phyloP scores from a whole-genome alignment of 2,329 filamentous ascomycete genomes.

The Penicillium sp. region DNA sequence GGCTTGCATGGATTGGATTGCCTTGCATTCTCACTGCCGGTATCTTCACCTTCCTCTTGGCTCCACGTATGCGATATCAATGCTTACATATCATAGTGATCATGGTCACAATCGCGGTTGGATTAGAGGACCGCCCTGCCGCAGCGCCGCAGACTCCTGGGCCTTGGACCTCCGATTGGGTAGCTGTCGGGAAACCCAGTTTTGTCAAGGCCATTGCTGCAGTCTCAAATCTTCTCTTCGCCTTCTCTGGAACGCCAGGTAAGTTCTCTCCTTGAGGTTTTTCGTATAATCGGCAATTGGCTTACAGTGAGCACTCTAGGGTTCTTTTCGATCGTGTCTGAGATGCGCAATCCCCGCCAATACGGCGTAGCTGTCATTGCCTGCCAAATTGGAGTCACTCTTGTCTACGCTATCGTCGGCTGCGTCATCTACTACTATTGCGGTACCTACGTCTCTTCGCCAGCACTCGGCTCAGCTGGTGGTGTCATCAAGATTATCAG shows the following conservation, averaged over 20 bases:
- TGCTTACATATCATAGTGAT: no score
- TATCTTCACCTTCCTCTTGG: no score
- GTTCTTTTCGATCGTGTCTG: conserved; percentile 40
- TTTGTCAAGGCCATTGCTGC: conserved; percentile 32
- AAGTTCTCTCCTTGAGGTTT: no score
- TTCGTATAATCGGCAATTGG: no score
- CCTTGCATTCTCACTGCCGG: conserved; percentile 17
- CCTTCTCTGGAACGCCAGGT: conserved; percentile 27
- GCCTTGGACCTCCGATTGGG: conserved; percentile 15
- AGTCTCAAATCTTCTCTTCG: conserved; percentile 30
- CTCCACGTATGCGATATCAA: no score
- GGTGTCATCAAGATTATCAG: conserved; percentile 41
- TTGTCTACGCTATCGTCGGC: conserved; percentile 37
- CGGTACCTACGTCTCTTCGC: conserved; percentile 49
- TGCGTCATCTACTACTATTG: conserved; percentile 49
- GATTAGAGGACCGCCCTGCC: conserved; percentile 16
- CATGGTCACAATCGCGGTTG: conserved; percentile 17
- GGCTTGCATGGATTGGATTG: conserved; percentile 16
- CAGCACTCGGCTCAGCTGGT: conserved; percentile 50
- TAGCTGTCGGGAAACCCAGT: conserved; percentile 19
- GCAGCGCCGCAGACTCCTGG: conserved; percentile 7
- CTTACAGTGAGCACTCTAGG: no score
- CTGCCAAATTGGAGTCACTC: conserved; percentile 34
- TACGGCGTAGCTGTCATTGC: conserved; percentile 34
- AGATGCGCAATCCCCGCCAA: conserved; percentile 38